These are phyloP conservation scores for Cytospora chrysosperma DNA, from an alignment of 2,329 filamentous ascomycete genomes.

Conservation along the genomic window DNA sequence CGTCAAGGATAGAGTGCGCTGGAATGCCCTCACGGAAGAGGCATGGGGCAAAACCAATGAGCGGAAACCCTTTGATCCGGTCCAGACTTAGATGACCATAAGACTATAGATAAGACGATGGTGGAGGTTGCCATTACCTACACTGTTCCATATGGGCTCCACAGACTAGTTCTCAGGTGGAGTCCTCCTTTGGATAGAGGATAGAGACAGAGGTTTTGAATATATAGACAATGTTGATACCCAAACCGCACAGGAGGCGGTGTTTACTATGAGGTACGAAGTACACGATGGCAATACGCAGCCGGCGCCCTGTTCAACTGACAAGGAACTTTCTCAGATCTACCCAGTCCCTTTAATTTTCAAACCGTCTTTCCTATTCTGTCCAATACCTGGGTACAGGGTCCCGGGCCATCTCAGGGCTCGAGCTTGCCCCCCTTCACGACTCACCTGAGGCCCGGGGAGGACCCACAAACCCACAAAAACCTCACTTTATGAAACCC, in stretches of 20 bases:
- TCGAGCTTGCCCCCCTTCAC: no score
- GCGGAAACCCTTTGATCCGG: constrained; percentile 14
- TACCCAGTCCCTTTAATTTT: no score
- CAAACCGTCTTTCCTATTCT: no score
- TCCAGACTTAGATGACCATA: constrained; percentile 2
- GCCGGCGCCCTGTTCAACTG: no score
- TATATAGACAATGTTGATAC: background rate
- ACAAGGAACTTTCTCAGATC: no score
- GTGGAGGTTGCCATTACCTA: background rate
- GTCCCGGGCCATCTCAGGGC: no score
- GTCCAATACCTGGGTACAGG: no score
- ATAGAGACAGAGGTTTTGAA: background rate
- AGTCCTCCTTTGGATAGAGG: background rate
- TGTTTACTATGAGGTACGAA: no score
- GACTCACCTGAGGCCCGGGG: no score
- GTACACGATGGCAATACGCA: no score
- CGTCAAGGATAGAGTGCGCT: constrained; percentile 9
- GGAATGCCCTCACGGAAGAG: constrained; percentile 10
- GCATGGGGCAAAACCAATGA: constrained; percentile 8
- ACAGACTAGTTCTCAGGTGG: background rate
- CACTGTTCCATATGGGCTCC: background rate
- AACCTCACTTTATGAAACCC: no score
- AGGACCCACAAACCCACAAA: no score
- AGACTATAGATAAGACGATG: background rate
- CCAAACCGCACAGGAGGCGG: background rate